A percentile compares a stretch with the other conserved stretches of the same genome.
Evolutionary conservation across 192 early-diverging fungal species (phyloP).

Genomic region (Backusella westeae): DNA sequence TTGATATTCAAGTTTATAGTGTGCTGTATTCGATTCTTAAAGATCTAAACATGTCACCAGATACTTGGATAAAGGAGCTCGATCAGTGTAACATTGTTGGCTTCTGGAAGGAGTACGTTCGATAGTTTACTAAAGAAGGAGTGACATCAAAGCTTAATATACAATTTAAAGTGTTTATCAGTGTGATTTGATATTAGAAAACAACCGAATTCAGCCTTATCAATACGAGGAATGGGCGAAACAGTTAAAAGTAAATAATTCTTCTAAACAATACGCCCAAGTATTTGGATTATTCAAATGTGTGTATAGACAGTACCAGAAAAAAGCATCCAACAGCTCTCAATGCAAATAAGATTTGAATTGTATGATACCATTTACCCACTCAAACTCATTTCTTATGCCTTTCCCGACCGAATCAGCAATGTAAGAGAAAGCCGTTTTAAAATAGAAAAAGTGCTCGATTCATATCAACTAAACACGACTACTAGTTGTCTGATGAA

Average conservation of each 20-base stretch:
- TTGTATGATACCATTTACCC: not conserved
- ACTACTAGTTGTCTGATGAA: not conserved
- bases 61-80: not conserved
- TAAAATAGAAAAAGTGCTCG: too few species aligned
- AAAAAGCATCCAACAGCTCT: not conserved
- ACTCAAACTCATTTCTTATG: not conserved
- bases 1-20: not conserved
- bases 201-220: not conserved
- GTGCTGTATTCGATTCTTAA: not conserved
- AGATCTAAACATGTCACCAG: not conserved
- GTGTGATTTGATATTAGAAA: not conserved
- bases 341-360: not conserved
- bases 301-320: not conserved
- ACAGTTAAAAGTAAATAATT: not conserved
- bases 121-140: not conserved
- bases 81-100: not conserved
- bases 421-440: not conserved
- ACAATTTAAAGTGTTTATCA: not conserved
- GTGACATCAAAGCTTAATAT: not conserved
- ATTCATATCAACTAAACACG: not conserved
- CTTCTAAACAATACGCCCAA: not conserved
- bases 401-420: not conserved
- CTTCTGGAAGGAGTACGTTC: not conserved
- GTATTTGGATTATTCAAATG: not conserved
- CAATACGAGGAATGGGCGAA: not conserved